Conservation (phyloP, 352 stramenopile species). For the Elongisporangium anandrum region DNA sequence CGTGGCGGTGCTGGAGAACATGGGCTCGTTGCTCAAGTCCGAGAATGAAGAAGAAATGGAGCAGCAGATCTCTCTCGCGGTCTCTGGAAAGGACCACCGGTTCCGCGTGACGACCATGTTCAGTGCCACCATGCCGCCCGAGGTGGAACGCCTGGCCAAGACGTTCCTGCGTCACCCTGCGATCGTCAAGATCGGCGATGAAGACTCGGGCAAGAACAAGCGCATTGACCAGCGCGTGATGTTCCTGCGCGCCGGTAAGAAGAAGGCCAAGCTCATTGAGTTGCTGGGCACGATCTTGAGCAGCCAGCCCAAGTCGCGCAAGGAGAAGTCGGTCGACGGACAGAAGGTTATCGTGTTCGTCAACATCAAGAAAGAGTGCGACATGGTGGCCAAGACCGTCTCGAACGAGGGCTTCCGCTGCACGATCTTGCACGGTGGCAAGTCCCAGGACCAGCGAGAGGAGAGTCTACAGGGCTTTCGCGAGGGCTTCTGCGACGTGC, state of each 20-base stretch:
- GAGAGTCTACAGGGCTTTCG: slow-evolving; percentile 90
- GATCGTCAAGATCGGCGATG: slow-evolving; percentile 97
- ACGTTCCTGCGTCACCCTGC: slow-evolving; percentile 96
- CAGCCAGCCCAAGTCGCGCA: slow-evolving; percentile 54
- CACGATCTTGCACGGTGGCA: slow-evolving; percentile 96
- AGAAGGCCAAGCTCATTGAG: slow-evolving; percentile 84
- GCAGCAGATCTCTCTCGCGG: slow-evolving; percentile 82
- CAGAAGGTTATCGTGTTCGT: slow-evolving; percentile 99
- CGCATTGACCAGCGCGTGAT: slow-evolving; percentile 96
- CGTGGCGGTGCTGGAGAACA: slow-evolving; percentile 94
- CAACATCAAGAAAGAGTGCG: slow-evolving; percentile 98
- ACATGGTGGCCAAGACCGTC: slow-evolving; percentile 93
- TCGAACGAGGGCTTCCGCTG: slow-evolving; percentile 86
- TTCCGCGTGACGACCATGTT: slow-evolving; percentile 96
- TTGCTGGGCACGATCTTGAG: slow-evolving; percentile 84
- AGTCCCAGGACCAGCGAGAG: slow-evolving; percentile 95
- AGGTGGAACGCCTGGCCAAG: slow-evolving; percentile 97
- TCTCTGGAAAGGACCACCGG: slow-evolving; percentile 54
- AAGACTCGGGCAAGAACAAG: slow-evolving; percentile 97
- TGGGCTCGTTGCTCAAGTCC: slow-evolving; percentile 95
- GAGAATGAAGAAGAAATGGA: slow-evolving; percentile 97
- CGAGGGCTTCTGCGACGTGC: slow-evolving; percentile 83
- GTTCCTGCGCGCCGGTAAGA: slow-evolving; percentile 91
- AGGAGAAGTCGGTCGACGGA: slow-evolving; percentile 66
- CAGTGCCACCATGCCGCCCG: slow-evolving; percentile 97